phyloP scores from a whole-genome alignment of 495 filamentous ascomycete species.

The Penicillium manginii region DNA sequence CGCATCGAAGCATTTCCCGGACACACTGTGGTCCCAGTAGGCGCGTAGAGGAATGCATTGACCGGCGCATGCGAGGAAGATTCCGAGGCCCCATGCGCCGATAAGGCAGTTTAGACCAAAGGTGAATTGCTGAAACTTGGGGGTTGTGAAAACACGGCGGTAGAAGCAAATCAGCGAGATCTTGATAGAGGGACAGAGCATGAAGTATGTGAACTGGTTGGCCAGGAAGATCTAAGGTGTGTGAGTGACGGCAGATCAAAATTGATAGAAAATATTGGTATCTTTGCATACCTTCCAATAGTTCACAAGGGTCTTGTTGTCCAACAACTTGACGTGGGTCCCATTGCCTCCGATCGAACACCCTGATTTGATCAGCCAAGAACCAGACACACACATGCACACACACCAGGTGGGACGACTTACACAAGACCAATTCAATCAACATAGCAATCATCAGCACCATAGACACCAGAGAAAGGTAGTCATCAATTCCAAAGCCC shows the following conservation, averaged over 20 bases:
- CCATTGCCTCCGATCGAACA: constrained; percentile 44
- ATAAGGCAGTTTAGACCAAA: constrained; percentile 40
- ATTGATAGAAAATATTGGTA: not conserved
- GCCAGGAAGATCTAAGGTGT: constrained; percentile 46
- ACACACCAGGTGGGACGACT: constrained; percentile 10
- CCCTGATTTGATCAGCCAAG: constrained; percentile 29
- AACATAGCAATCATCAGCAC: constrained; percentile 40
- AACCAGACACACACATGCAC: not conserved
- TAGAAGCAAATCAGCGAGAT: constrained; percentile 53
- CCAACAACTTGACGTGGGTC: constrained; percentile 28
- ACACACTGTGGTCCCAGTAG: constrained; percentile 45
- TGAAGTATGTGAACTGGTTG: constrained; percentile 50
- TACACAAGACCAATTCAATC: constrained; percentile 41
- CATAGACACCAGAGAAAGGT: constrained; percentile 37
- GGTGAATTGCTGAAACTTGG: constrained; percentile 36
- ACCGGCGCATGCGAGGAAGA: constrained; percentile 44
- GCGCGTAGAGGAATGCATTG: constrained; percentile 46
- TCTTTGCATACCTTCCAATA: constrained; percentile 39
- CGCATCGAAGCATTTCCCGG: constrained; percentile 40
- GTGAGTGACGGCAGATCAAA: not conserved
- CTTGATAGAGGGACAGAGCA: constrained; percentile 46
- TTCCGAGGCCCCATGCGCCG: constrained; percentile 37
- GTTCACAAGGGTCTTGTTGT: constrained; percentile 31
- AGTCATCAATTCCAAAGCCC: constrained; percentile 46
- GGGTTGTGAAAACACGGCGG: constrained; percentile 48